These are phyloP conservation scores for Phoma sp. DNA, from an alignment of 2,329 filamentous ascomycete species.

Conservation along the genomic window DNA sequence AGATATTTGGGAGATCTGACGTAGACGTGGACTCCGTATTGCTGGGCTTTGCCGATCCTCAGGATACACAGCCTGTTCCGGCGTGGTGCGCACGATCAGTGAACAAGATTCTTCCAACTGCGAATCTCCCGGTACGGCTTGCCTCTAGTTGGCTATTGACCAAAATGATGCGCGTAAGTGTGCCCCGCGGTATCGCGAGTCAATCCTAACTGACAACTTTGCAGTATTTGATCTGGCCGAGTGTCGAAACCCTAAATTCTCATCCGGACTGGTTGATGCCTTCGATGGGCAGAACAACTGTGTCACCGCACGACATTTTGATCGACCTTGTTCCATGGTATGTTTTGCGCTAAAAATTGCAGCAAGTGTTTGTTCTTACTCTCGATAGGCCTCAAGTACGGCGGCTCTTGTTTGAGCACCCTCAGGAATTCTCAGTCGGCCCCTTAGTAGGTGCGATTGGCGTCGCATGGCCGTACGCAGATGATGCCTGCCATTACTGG, in stretches of 20 bases:
- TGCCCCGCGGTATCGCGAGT: background rate
- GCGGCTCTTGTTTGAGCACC: constrained; percentile 41
- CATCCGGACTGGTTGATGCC: constrained; percentile 47
- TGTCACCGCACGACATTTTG: constrained; percentile 39
- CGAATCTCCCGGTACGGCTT: constrained; percentile 36
- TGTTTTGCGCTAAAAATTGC: constrained; percentile 2
- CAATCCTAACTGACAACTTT: constrained; percentile 15
- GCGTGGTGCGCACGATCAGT: constrained; percentile 42
- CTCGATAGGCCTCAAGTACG: constrained; percentile 41
- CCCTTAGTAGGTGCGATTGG: constrained; percentile 38
- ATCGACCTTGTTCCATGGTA: constrained; percentile 46
- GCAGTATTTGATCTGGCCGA: constrained; percentile 47
- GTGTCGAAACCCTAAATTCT: constrained; percentile 42
- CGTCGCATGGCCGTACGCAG: constrained; percentile 43
- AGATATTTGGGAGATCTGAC: constrained; percentile 43
- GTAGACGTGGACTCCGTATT: constrained; percentile 45
- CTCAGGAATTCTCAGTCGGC: constrained; percentile 35
- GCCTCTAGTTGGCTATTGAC: constrained; percentile 43
- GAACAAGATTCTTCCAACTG: constrained; percentile 37
- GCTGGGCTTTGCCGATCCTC: constrained; percentile 41
- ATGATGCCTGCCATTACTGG: constrained; percentile 47
- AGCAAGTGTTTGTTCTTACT: constrained; percentile 17
- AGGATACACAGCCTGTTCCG: constrained; percentile 41
- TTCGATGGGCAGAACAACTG: constrained; percentile 36
- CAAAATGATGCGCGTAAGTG: constrained; percentile 45